Evolutionary conservation across 352 stramenopile genomes (phyloP).

Genomic region (Phytophthora macrochlamydospora): DNA sequence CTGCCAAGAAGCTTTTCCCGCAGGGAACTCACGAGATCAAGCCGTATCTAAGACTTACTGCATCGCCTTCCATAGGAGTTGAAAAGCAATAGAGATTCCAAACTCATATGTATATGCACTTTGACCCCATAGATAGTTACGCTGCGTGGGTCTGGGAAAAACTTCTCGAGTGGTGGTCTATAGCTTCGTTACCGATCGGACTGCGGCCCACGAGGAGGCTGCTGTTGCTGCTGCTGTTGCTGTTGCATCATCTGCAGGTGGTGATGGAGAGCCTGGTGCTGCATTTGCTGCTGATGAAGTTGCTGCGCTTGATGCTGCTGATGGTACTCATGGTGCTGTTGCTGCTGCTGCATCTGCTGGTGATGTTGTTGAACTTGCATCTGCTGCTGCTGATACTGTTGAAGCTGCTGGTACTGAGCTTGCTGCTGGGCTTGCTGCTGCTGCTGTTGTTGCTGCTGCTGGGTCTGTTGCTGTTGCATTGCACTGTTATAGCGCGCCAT

Average conservation of each 20-base stretch:
- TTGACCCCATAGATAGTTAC: constrained; percentile 40
- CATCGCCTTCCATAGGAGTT: constrained; percentile 62
- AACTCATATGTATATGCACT: constrained; percentile 30
- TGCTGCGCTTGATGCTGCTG: constrained; percentile 50
- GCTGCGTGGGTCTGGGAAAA: constrained; percentile 4
- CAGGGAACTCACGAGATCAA: constrained; percentile 87
- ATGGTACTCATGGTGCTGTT: constrained; percentile 37
- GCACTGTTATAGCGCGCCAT: constrained; percentile 72
- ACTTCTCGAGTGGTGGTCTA: constrained; percentile 19
- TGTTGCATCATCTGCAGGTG: constrained; percentile 58
- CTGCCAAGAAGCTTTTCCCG: constrained; percentile 81
- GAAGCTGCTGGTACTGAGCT: constrained; percentile 27
- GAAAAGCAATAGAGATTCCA: constrained; percentile 44
- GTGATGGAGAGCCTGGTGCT: constrained; percentile 54
- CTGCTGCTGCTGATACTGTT: constrained; percentile 59
- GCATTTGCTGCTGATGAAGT: constrained; percentile 61
- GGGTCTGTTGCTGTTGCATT: constrained; percentile 73
- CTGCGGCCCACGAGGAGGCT: constrained; percentile 27
- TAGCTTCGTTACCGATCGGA: constrained; percentile 21
- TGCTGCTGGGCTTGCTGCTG: constrained; percentile 53
- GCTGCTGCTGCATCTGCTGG: constrained; percentile 38
- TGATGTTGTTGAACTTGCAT: constrained; percentile 59
- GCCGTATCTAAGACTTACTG: constrained; percentile 76
- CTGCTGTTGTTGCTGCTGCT: constrained; percentile 43
- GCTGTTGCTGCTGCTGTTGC: constrained; percentile 32